These are phyloP conservation scores for Ailanthus altissimus DNA, from an alignment of 345 rosid species.

Conservation along the genomic window DNA sequence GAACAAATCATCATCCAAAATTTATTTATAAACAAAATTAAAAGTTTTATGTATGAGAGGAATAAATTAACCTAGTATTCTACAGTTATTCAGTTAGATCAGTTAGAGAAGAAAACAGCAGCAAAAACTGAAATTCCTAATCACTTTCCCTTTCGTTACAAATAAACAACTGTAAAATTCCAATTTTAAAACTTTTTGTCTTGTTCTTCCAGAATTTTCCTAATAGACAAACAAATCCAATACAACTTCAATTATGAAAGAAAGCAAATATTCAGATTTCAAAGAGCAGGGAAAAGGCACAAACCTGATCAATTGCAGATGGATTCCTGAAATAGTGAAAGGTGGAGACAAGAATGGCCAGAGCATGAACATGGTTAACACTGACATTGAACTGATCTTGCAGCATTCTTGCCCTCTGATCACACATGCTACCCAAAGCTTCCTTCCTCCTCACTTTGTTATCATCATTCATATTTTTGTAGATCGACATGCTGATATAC, in stretches of 20 bases:
- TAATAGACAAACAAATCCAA: constrained; percentile 4
- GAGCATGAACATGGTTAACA: constrained; percentile 97
- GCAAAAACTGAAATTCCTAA: constrained; percentile 6
- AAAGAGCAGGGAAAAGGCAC: constrained; percentile 11
- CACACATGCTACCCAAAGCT: constrained; percentile 83
- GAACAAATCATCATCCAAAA: constrained; percentile 14
- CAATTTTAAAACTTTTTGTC: not conserved
- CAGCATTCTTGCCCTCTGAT: constrained; percentile 94
- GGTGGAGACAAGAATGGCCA: constrained; percentile 95
- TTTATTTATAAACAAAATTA: not conserved
- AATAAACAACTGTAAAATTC: not conserved
- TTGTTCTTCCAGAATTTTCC: not conserved
- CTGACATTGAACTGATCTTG: constrained; percentile 97
- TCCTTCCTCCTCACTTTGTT: constrained; percentile 75
- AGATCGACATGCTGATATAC: constrained; percentile 45
- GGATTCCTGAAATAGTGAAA: constrained; percentile 91
- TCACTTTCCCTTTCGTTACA: too few species aligned
- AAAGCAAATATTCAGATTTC: not conserved
- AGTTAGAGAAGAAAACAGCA: not conserved
- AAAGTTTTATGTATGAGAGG: not conserved
- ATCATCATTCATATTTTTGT: constrained; percentile 58
- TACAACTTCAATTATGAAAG: not conserved
- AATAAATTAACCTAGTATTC: constrained; percentile 8
- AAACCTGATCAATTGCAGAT: constrained; percentile 98
- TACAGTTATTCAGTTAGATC: not conserved